phyloP scores from a whole-genome alignment of 257 asterid genomes.

The Plantago ovata region DNA sequence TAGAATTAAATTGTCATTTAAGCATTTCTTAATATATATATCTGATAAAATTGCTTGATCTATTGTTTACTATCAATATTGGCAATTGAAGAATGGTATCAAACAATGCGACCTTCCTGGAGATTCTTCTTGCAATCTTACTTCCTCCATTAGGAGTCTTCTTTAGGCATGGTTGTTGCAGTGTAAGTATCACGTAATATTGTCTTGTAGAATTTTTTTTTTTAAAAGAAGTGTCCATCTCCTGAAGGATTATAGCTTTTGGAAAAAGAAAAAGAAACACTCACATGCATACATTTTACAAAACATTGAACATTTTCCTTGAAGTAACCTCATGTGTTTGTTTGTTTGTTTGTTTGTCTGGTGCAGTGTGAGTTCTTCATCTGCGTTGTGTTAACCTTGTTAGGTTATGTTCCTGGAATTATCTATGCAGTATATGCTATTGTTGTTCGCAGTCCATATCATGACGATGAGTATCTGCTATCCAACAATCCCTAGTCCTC shows the following conservation, averaged over 20 bases:
- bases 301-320: no score
- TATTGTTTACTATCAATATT: no score
- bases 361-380: slow-evolving; percentile 61
- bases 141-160: slow-evolving; percentile 36
- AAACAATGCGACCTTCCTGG: slow-evolving; percentile 36
- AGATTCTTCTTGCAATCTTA: slow-evolving; percentile 31
- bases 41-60: no score
- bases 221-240: no score
- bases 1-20: no score
- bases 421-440: slow-evolving; percentile 56
- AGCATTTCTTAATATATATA: no score
- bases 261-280: no score
- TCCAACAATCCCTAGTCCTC: slow-evolving; percentile 29
- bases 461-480: slow-evolving; percentile 34
- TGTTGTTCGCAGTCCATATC: slow-evolving; percentile 34
- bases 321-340: no score
- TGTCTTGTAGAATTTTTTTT: background rate
- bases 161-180: slow-evolving; percentile 36
- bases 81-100: slow-evolving; percentile 58
- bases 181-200: slow-evolving; percentile 15
- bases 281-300: no score
- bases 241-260: no score
- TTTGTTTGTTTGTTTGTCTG: background rate
- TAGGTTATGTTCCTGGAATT: slow-evolving; percentile 64
- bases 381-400: slow-evolving; percentile 47